These are phyloP conservation scores for Nicotiana undulata DNA, from an alignment of 257 asterid species.

Conservation along the genomic window DNA sequence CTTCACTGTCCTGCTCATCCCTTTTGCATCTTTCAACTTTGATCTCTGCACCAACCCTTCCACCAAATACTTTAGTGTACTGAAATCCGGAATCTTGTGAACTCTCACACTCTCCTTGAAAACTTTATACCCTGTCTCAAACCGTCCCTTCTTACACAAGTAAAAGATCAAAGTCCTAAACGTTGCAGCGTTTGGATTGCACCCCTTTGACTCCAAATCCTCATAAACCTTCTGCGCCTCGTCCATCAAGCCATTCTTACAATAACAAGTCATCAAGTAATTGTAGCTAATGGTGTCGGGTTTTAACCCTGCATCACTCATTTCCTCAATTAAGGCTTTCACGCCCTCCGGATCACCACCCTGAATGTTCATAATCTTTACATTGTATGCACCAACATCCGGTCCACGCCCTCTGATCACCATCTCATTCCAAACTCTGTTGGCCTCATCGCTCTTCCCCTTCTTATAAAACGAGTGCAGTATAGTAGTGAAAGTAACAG, in stretches of 20 bases:
- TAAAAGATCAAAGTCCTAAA: conserved; percentile 58
- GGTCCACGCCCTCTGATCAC: too few relatives aligned
- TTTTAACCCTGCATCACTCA: conserved; percentile 34
- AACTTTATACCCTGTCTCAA: conserved; percentile 46
- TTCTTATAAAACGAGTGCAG: too few relatives aligned
- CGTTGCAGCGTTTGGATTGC: conserved; percentile 57
- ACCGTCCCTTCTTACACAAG: conserved; percentile 48
- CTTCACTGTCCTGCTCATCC: conserved; percentile 48
- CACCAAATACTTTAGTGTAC: conserved; percentile 57
- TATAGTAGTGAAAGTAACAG: too few relatives aligned
- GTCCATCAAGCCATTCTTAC: conserved; percentile 50
- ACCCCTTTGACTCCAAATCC: conserved; percentile 41
- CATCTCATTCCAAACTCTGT: too few relatives aligned
- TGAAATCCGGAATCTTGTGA: conserved; percentile 67
- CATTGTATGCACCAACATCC: too few relatives aligned
- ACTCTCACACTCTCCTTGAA: conserved; percentile 60
- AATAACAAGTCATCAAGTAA: conserved; percentile 69
- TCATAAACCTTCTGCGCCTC: conserved; percentile 62
- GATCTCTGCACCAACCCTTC: conserved; percentile 50
- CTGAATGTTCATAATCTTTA: too few relatives aligned
- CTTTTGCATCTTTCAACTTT: conserved; percentile 43
- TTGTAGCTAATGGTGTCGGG: conserved; percentile 57
- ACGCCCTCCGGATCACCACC: too few relatives aligned
- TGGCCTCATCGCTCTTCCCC: too few relatives aligned
- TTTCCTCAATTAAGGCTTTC: too few relatives aligned